Evolutionary conservation across 495 filamentous ascomycete genomes (phyloP).

Genomic region (Durotheca rogersii): DNA sequence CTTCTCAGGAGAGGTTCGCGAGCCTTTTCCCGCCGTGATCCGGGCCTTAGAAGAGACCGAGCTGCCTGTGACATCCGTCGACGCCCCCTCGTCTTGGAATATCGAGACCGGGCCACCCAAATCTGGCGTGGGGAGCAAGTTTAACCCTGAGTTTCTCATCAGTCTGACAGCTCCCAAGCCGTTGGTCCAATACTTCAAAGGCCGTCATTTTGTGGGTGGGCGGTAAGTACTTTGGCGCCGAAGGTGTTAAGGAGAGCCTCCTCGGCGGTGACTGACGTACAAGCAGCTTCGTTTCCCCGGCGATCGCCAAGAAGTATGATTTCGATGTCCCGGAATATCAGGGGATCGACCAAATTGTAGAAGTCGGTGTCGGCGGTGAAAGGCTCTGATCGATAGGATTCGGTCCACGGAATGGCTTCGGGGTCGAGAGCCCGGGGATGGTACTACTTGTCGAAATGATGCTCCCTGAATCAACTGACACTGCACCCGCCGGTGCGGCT

Average conservation of each 20-base stretch:
- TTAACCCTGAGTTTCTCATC: slow-evolving; percentile 74
- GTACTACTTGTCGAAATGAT: slow-evolving; percentile 4
- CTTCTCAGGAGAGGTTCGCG: slow-evolving; percentile 87
- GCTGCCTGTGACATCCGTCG: slow-evolving; percentile 81
- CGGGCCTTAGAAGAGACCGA: slow-evolving; percentile 67
- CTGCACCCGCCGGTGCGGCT: slow-evolving; percentile 48
- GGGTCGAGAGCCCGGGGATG: not conserved
- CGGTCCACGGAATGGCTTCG: slow-evolving; percentile 3
- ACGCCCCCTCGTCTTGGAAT: slow-evolving; percentile 92
- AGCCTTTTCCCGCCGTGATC: slow-evolving; percentile 84
- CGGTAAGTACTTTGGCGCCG: slow-evolving; percentile 46
- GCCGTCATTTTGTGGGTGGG: slow-evolving; percentile 87
- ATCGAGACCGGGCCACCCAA: slow-evolving; percentile 81
- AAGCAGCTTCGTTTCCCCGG: slow-evolving; percentile 71
- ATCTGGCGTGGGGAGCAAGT: slow-evolving; percentile 74
- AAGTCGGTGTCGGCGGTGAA: slow-evolving; percentile 62
- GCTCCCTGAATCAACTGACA: slow-evolving; percentile 40
- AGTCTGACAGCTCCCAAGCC: slow-evolving; percentile 95
- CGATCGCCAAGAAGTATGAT: slow-evolving; percentile 84
- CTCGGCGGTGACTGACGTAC: slow-evolving; percentile 26
- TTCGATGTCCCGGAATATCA: slow-evolving; percentile 80
- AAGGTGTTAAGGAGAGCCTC: not conserved
- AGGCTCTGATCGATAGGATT: slow-evolving; percentile 49
- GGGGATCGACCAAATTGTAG: slow-evolving; percentile 86
- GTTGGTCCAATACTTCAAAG: slow-evolving; percentile 77